Evolutionary conservation across 2,329 filamentous ascomycete species (phyloP), one percentile per base, ranked within the genome.

Genomic region (Geosmithia flava): DNA sequence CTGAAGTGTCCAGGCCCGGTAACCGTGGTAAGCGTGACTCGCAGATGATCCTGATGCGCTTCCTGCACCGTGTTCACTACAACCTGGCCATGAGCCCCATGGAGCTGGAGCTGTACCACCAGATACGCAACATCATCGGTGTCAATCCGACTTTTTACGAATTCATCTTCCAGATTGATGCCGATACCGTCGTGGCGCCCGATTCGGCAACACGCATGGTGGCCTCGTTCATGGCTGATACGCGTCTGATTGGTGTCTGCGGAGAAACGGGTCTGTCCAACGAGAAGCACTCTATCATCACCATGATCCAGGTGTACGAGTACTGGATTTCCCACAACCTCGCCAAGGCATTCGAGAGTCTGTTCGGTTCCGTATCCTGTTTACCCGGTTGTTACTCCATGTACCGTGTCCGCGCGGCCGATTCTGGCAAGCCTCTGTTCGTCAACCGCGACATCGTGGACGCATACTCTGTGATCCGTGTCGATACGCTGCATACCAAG

Each of bases 271-370:
- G 85, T 16, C 74, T 98, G 45, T 90, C 84, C 53, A 98, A 98
- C 62, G 86, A 89, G 51, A 96, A 96, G 66, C 77, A 85, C 7
- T 96, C 91, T 1, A 88, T 94, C 60, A 81, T 95, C 55, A 98
- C 93, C 47, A 97, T 97, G 91, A 98, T 98, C 63, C 93, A 98
- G 68, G 91, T 98, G 33, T 98, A 97, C 74, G 91, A 98, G 68
- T 98, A 98, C 75, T 98, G 90, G 72, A 98, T 98, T 59, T 97
- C 91, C 47, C 91, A 98, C 74, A 95, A 97, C 64, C 69, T 98
- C 56, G 83, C 87, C 56, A 97, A 98, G 70, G 93, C 91, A 13
- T 98, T 98, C 64, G 91, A 97, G 68, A 93, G 86, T 68, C 75
- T 98, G 58, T 98, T 98, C 62, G 93, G 91, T 50, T 95, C 87